Conservation (phyloP, 2,329 filamentous ascomycete species). For the Dactylellina cionopaga region DNA sequence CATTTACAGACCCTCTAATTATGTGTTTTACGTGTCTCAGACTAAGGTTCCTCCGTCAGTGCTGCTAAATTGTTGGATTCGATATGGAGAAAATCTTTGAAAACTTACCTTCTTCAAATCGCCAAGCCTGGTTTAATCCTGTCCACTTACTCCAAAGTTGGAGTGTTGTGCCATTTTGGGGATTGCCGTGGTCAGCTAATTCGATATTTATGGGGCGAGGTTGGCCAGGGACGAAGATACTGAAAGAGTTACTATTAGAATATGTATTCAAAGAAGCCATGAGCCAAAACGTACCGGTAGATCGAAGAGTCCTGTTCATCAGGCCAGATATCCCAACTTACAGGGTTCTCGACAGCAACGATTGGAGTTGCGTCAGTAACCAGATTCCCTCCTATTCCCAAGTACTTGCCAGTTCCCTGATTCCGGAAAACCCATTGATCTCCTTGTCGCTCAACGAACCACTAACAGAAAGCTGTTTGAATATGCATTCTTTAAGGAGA, state of each 20-base stretch:
- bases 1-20: too few species aligned
- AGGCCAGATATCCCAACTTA: conserved; percentile 13
- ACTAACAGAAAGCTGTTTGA: neutral
- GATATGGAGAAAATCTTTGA: too few species aligned
- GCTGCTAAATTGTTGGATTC: too few species aligned
- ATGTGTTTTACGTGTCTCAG: too few species aligned
- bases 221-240: conserved; percentile 3
- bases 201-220: conserved; percentile 19
- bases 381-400: neutral
- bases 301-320: neutral
- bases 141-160: conserved; percentile 17
- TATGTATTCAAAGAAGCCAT: neutral
- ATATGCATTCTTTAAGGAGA: neutral
- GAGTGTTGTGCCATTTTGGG: conserved; percentile 1
- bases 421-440: conserved; percentile 13
- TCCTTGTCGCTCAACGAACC: neutral
- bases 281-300: neutral
- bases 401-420: neutral
- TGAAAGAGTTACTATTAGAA: neutral
- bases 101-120: conserved; percentile 21
- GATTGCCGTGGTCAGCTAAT: conserved; percentile 15
- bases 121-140: conserved; percentile 10
- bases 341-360: neutral
- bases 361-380: conserved; percentile 9
- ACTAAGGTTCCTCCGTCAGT: too few species aligned